Evolutionary conservation across 495 filamentous ascomycete genomes (phyloP), one percentile per base, ranked within the genome.

Genomic region (Penicillium pulvis): DNA sequence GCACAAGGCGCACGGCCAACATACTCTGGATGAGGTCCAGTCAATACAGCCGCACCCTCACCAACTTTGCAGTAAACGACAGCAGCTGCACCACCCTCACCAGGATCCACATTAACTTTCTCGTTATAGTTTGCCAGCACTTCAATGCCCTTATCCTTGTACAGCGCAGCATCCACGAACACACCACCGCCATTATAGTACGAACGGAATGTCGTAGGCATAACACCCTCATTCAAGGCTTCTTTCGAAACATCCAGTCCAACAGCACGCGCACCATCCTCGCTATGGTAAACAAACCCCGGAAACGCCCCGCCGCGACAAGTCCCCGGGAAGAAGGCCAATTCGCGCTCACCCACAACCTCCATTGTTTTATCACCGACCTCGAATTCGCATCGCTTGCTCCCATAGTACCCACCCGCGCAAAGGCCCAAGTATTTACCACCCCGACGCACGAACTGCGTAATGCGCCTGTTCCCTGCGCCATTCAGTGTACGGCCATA

Each of bases 111-210:
- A 60, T 87, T 84, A n/a, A 97, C 70, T 7, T 87, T 76, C 47
- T 89, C 87, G 0, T 80, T 83, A 68, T 92, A 98, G 60, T 82
- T 88, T 14, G 94, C 93, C 23, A 98, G 75, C 7, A 97, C 81
- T 70, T 97, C 86, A 10, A 97, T 84, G 2, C 86, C 87, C 60
- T 78, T 70, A 42, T 85, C 81, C 35, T 77, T 75, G 54, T 82
- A 80, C 47, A 81, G 79, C 2, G 81, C 79, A 17, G 90, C 88
- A 75, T 94, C 87, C 10, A 95, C 88, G 78, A 97, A 98, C n/a
- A 95, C 86, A 10, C 95, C 93, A 3, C 94, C 94, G 4, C 94
- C 94, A 71, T 98, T 98, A 70, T 93, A 96, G 67, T 98, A 98
- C 11, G 84, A 87, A 45, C 79, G 77, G 63, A 97, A 92, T 0